Evolutionary conservation across 176 grass and related monocot genomes (phyloP).

Genomic region (Miscanthus lutarioriparius): DNA sequence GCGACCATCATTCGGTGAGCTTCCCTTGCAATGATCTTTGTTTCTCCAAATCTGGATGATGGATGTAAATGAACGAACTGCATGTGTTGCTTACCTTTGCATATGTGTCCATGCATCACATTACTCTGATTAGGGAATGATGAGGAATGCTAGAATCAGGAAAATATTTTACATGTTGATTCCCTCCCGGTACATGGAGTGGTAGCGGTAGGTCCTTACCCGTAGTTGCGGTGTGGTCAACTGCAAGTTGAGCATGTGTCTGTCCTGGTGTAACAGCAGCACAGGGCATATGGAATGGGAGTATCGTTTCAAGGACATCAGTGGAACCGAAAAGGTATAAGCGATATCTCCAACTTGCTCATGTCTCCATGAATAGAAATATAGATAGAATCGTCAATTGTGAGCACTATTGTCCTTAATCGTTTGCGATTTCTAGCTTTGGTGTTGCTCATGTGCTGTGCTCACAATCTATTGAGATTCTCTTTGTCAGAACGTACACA

Average conservation of each 20-base stretch:
- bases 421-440: not conserved
- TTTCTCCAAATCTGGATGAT: constrained; percentile 7
- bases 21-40: not conserved
- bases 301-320: too few species aligned
- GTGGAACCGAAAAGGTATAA: too few species aligned
- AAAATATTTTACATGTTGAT: constrained; percentile 3
- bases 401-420: not conserved
- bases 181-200: not conserved
- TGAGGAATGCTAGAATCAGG: constrained; percentile 21
- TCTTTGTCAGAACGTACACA: not conserved
- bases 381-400: not conserved
- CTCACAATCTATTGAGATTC: constrained; percentile 13
- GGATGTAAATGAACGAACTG: not conserved
- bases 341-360: constrained; percentile 18
- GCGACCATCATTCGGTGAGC: not conserved
- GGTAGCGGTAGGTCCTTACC: constrained; percentile 1
- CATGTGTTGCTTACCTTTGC: not conserved
- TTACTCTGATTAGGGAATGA: constrained; percentile 1
- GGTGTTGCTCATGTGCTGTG: not conserved
- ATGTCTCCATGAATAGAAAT: not conserved
- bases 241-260: constrained; percentile 36
- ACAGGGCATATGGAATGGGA: too few species aligned
- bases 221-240: constrained; percentile 12
- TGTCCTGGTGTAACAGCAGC: not conserved
- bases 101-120: not conserved